phyloP scores from a whole-genome alignment of 139 green algal genomes.

The Picochlorum sp. region DNA sequence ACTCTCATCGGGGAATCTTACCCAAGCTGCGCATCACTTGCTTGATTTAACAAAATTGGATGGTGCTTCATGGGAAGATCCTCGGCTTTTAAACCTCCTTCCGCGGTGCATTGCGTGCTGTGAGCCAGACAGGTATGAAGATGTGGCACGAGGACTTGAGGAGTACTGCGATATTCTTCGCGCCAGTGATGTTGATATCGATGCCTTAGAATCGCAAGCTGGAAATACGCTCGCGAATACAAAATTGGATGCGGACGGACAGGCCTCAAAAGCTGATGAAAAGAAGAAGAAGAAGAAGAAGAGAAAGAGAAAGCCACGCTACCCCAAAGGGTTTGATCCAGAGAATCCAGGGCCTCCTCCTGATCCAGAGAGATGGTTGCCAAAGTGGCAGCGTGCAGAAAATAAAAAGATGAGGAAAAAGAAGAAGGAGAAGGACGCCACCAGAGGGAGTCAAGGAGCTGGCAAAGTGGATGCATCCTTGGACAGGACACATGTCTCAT shows the following conservation, averaged over 20 bases:
- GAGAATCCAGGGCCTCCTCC: slow-evolving; percentile 63
- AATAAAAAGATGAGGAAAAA: slow-evolving; percentile 63
- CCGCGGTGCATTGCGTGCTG: slow-evolving; percentile 27
- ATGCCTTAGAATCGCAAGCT: too few species aligned
- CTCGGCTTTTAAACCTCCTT: slow-evolving; percentile 6
- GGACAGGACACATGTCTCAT: slow-evolving; percentile 18
- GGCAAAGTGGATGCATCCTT: slow-evolving; percentile 44
- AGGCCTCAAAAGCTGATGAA: not conserved
- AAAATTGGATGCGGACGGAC: not conserved
- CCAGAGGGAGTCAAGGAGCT: slow-evolving; percentile 70
- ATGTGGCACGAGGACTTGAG: slow-evolving; percentile 5
- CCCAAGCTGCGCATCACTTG: slow-evolving; percentile 10
- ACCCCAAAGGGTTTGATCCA: slow-evolving; percentile 82
- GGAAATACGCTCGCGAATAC: too few species aligned
- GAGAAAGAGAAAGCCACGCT: slow-evolving; percentile 54
- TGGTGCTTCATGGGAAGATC: not conserved
- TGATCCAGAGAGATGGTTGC: slow-evolving; percentile 93
- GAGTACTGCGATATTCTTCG: too few species aligned
- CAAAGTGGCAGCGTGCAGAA: slow-evolving; percentile 82
- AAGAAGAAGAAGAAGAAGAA: slow-evolving; percentile 39
- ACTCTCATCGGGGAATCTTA: slow-evolving; percentile 10
- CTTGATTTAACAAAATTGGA: slow-evolving; percentile 19
- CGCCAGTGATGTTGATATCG: too few species aligned
- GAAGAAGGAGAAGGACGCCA: slow-evolving; percentile 33
- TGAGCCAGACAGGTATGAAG: slow-evolving; percentile 14